Base-by-base conservation (phyloP, 129 eudicot genomes). In the Chrysanthemum seticuspe region DNA sequence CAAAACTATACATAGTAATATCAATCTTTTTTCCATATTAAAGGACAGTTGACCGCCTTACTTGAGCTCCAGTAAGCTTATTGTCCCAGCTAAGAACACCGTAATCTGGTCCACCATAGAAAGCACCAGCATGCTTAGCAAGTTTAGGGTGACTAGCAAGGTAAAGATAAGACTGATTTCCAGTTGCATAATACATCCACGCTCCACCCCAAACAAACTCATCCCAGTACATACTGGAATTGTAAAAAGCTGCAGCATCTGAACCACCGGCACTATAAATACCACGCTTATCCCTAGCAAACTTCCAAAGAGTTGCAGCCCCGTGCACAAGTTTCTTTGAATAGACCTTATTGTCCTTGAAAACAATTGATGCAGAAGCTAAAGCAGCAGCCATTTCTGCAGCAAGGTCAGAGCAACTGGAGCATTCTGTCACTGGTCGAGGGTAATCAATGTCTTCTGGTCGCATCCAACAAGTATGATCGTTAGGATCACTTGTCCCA, bases 331-430 rank as follows among this genome's bases (percentile, higher is more conserved):
- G 96, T 83, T 93, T 89, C 75, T 86, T 83, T 15, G 98, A 93
- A 73, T 89, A 93, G 5, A 83, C 92, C 74, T 89, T 93, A 72
- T 93, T 86, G 80, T 93, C 98, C 82, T 93, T 89, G 84, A 93
- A 93, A 65, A 93, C 96, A 62, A 93, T 93, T 4, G 98, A 93
- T 2, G 97, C 97, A 0, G 98, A 84, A 63, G 98, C 96, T 77
- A 93, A 78, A 75, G 98, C 91, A 62, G 98, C 98, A 12, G 98
- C 95, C 96, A 93, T 87, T 66, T 93, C 98, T 5, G 98, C 96
- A 36, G 96, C 96, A 70, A 93, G 98, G 72, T 93, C 96, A 2
- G 96, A 89, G 80, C 96, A 93, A 65, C 86, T 72, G 48, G 74
- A 70, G 53, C 98, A 93, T 79, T 74, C 83, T 8, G 87, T 70